These are phyloP conservation scores for Pythium scleroteichum DNA, from an alignment of 352 stramenopile species.

Conservation along the genomic window DNA sequence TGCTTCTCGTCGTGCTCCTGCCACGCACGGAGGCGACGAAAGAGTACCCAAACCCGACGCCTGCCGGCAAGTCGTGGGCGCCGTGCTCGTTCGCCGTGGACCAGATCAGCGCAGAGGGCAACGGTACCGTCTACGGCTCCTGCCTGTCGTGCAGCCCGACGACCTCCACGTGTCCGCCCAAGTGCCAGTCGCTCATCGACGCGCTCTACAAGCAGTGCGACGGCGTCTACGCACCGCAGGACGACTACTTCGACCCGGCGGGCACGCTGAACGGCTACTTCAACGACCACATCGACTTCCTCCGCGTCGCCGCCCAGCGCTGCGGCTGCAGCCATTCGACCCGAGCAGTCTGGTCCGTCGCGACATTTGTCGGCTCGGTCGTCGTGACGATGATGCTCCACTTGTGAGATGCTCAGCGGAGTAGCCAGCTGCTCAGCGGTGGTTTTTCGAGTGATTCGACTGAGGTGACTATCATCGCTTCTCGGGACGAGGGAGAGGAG, in stretches of 20 bases:
- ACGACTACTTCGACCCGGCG: conserved; percentile 61
- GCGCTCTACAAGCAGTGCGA: conserved; percentile 69
- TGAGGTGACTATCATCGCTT: too few species aligned
- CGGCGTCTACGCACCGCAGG: conserved; percentile 58
- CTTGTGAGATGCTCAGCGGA: too few species aligned
- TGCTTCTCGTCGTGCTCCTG: conserved; percentile 19
- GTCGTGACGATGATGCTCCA: too few species aligned
- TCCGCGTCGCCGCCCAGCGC: conserved; percentile 53
- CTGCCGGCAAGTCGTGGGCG: conserved; percentile 61
- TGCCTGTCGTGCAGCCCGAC: conserved; percentile 62
- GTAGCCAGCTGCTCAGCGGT: too few species aligned
- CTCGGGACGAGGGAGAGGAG: background rate
- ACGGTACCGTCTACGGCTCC: conserved; percentile 63
- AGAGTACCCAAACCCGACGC: conserved; percentile 53
- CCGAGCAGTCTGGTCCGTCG: too few species aligned
- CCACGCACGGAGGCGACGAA: conserved; percentile 24
- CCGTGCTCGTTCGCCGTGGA: conserved; percentile 50
- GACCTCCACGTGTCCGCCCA: conserved; percentile 51
- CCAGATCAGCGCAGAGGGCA: conserved; percentile 53
- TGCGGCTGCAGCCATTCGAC: conserved; percentile 49
- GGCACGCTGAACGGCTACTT: conserved; percentile 59
- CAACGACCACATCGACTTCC: conserved; percentile 55
- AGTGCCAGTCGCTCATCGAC: conserved; percentile 74
- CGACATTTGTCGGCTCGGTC: too few species aligned
- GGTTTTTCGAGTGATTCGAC: too few species aligned